phyloP scores from a whole-genome alignment of 345 rosid species.

The Viola odorata region DNA sequence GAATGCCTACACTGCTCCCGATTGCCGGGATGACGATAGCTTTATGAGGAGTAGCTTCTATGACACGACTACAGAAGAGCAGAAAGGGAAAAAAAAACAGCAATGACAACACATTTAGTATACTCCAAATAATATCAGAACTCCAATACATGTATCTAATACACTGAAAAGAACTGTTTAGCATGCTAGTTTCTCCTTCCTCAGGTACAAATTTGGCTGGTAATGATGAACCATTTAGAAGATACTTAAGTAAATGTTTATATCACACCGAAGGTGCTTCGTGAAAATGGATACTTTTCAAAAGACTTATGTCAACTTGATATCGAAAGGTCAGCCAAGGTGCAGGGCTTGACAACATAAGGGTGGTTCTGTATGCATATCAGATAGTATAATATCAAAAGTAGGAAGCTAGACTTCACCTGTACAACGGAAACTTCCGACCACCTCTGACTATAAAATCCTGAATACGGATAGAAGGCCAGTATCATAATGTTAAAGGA shows the following conservation, averaged over 20 bases:
- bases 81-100: not conserved
- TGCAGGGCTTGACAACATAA: not conserved
- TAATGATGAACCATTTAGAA: too few species aligned
- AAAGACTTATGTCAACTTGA: not conserved
- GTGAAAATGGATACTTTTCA: not conserved
- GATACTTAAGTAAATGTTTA: too few species aligned
- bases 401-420: too few species aligned
- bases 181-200: too few species aligned
- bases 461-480: conserved; percentile 35
- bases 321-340: not conserved
- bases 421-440: conserved; percentile 69
- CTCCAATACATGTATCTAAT: not conserved
- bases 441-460: conserved; percentile 80
- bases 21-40: conserved; percentile 62
- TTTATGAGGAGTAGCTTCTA: conserved; percentile 66
- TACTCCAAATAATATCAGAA: not conserved
- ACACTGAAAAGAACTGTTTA: too few species aligned
- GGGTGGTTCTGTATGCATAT: too few species aligned
- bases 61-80: conserved; percentile 56
- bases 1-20: conserved; percentile 41
- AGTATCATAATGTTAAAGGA: too few species aligned
- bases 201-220: too few species aligned
- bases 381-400: too few species aligned
- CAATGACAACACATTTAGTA: not conserved
- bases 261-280: not conserved